Evolutionary conservation across 352 stramenopile genomes (phyloP).

Genomic region (Phytophthora megakarya): DNA sequence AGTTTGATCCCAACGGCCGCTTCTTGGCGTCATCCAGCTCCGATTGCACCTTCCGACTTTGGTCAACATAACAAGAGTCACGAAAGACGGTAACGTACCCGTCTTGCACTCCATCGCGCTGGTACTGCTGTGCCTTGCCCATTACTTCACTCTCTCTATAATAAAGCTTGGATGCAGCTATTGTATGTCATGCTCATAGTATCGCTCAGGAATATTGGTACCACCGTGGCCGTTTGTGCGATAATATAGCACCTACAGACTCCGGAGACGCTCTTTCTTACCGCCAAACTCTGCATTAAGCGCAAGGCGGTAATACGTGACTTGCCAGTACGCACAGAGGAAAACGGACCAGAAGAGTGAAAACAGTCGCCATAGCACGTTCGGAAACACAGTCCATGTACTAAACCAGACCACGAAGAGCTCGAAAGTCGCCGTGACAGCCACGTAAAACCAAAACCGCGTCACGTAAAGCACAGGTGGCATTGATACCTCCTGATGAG

Average conservation of each 20-base stretch:
- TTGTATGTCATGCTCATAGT: conserved; percentile 22
- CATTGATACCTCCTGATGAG: conserved; percentile 56
- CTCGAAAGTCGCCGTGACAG: conserved; percentile 46
- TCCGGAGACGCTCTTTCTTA: conserved; percentile 82
- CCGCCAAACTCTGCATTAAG: conserved; percentile 75
- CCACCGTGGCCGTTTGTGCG: conserved; percentile 1
- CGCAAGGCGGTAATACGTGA: conserved; percentile 67
- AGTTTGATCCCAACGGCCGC: conserved; percentile 87
- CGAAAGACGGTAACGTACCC: conserved; percentile 5
- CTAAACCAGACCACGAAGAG: conserved; percentile 80
- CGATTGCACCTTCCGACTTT: conserved; percentile 94
- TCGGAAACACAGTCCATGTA: conserved; percentile 79
- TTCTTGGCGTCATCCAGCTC: conserved; percentile 92
- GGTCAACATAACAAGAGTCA: conserved; percentile 56
- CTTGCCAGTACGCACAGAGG: conserved; percentile 65
- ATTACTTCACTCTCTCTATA: conserved; percentile 20
- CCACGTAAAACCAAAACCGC: conserved; percentile 75
- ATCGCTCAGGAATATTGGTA: conserved; percentile 3
- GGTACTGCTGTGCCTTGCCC: conserved; percentile 6
- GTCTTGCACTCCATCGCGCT: conserved; percentile 5
- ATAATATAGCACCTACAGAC: conserved; percentile 44
- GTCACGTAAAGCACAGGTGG: conserved; percentile 73
- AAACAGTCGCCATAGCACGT: conserved; percentile 77
- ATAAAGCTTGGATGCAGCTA: conserved; percentile 23
- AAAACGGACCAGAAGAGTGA: conserved; percentile 58